Percentiles rank a stretch among this genome's conserved stretches.
These are phyloP conservation scores for Imleria badia DNA, from an alignment of 768 basidiomycete species.

Conservation along the genomic window DNA sequence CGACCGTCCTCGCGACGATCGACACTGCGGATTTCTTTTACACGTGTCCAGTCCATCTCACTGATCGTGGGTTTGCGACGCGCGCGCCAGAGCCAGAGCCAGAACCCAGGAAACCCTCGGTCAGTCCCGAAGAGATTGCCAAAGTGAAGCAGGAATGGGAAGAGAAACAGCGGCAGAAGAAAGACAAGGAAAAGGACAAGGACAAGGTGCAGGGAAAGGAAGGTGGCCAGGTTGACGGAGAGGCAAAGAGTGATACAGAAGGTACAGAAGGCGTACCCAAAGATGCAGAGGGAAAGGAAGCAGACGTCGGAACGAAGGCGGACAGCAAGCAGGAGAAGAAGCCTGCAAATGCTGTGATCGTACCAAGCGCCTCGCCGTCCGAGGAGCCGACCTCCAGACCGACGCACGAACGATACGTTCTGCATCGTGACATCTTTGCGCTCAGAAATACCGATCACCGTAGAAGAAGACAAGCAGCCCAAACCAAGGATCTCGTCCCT, in stretches of 20 bases:
- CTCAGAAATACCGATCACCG: conserved; percentile 79
- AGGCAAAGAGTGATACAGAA: conserved; percentile 22
- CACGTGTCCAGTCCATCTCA: conserved; percentile 76
- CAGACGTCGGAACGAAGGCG: conserved; percentile 35
- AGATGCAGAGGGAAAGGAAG: conserved; percentile 34
- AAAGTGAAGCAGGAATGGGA: conserved; percentile 82
- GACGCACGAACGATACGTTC: conserved; percentile 68
- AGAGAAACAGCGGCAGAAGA: conserved; percentile 62
- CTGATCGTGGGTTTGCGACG: conserved; percentile 74
- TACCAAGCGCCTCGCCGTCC: conserved; percentile 30
- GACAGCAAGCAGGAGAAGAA: conserved; percentile 20
- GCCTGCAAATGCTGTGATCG: conserved; percentile 14
- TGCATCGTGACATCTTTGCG: conserved; percentile 83
- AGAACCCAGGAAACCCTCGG: conserved; percentile 35
- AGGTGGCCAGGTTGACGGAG: conserved; percentile 30
- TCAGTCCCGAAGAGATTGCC: conserved; percentile 69
- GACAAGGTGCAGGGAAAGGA: conserved; percentile 47
- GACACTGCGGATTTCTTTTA: conserved; percentile 87
- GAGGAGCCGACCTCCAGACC: conserved; percentile 38
- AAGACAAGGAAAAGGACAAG: conserved; percentile 35
- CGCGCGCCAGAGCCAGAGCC: conserved; percentile 43
- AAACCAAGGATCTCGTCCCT: conserved; percentile 69
- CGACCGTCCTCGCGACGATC: conserved; percentile 80
- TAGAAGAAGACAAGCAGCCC: conserved; percentile 61
- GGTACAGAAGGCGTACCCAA: conserved; percentile 8